These are phyloP conservation scores for Acacia concinna DNA, from an alignment of 331 rosid species.

Conservation along the genomic window DNA sequence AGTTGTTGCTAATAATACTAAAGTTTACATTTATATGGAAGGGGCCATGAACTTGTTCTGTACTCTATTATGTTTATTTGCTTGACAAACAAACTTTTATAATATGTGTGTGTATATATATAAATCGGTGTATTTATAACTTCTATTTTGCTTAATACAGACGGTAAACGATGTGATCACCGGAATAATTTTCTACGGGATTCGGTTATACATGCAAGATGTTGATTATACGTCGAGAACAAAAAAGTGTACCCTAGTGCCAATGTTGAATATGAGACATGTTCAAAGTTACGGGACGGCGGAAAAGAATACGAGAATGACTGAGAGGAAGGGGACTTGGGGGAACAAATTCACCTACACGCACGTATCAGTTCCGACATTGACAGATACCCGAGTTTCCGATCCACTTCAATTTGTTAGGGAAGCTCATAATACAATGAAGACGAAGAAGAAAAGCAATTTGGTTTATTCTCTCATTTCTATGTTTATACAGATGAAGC, in stretches of 20 bases:
- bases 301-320: constrained; percentile 44
- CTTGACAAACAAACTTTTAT: too few relatives aligned
- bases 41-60: not conserved
- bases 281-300: constrained; percentile 44
- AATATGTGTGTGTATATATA: too few relatives aligned
- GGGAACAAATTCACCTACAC: constrained; percentile 55
- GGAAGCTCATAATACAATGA: constrained; percentile 45
- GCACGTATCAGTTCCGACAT: constrained; percentile 51
- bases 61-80: too few relatives aligned
- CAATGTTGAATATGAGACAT: constrained; percentile 50
- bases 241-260: constrained; percentile 2
- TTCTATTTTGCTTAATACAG: constrained; percentile 27
- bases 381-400: constrained; percentile 8
- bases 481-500: constrained; percentile 37
- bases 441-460: constrained; percentile 38
- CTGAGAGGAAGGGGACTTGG: constrained; percentile 47
- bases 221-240: constrained; percentile 31
- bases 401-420: constrained; percentile 43
- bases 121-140: not conserved
- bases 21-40: not conserved
- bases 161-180: constrained; percentile 56
- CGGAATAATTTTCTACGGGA: constrained; percentile 56
- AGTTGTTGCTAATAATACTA: not conserved
- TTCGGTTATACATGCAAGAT: constrained; percentile 57
- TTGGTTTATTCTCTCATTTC: constrained; percentile 41